Evolutionary conservation across 2,329 filamentous ascomycete species (phyloP).

Genomic region (Botrytis hyacinthi): DNA sequence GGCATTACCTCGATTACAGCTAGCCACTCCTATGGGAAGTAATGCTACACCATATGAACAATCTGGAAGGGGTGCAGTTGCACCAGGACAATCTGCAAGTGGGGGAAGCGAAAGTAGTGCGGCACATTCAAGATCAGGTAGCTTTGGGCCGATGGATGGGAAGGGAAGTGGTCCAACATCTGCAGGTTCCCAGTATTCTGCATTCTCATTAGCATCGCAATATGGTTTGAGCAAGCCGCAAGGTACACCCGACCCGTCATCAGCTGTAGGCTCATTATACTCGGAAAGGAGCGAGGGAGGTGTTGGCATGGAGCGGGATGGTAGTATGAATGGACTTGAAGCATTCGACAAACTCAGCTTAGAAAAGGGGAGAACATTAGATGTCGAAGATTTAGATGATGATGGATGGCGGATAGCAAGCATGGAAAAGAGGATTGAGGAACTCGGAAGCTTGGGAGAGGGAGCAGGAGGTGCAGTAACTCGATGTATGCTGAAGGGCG

Average conservation of each 20-base stretch:
- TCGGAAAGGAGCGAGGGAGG: slow-evolving; percentile 77
- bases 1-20: slow-evolving; percentile 72
- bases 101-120: slow-evolving; percentile 78
- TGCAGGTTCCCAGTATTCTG: slow-evolving; percentile 83
- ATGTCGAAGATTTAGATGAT: slow-evolving; percentile 93
- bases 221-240: slow-evolving; percentile 67
- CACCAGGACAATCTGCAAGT: slow-evolving; percentile 64
- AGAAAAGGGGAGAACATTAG: slow-evolving; percentile 77
- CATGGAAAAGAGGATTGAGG: slow-evolving; percentile 80
- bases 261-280: slow-evolving; percentile 81
- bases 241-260: slow-evolving; percentile 79
- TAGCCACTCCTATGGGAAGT: slow-evolving; percentile 86
- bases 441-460: slow-evolving; percentile 87
- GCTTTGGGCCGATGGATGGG: slow-evolving; percentile 74
- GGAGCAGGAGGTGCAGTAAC: slow-evolving; percentile 96
- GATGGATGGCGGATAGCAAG: slow-evolving; percentile 94
- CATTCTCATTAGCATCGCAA: slow-evolving; percentile 74
- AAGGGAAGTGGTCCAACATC: slow-evolving; percentile 78
- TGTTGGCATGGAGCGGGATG: slow-evolving; percentile 76
- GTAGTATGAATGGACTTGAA: slow-evolving; percentile 72
- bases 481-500: slow-evolving; percentile 81
- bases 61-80: slow-evolving; percentile 45
- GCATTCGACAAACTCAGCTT: slow-evolving; percentile 77
- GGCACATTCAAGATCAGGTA: slow-evolving; percentile 78
- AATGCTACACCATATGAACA: slow-evolving; percentile 70